Conservation (phyloP, 441 rosid genomes). For the Oxalis stricta region DNA sequence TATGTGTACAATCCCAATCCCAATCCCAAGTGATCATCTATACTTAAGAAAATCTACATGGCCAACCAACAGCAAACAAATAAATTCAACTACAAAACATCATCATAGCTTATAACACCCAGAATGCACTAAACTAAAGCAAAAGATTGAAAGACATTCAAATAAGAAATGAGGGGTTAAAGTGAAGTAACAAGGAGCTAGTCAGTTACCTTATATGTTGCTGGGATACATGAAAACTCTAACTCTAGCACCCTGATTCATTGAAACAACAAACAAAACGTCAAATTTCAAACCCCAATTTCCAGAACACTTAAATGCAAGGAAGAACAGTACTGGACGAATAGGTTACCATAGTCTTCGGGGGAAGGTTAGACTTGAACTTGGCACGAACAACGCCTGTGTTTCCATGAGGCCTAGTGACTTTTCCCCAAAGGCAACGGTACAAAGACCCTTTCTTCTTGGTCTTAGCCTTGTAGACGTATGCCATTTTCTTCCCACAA, state of each 20-base stretch:
- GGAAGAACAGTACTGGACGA: no score
- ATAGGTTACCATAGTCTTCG: constrained; percentile 61
- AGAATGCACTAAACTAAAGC: background rate
- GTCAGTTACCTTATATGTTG: constrained; percentile 41
- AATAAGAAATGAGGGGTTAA: no score
- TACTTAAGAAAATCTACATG: no score
- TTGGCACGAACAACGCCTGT: constrained; percentile 79
- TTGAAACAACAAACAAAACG: background rate
- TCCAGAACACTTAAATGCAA: background rate
- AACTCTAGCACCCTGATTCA: constrained; percentile 44
- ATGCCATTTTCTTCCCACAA: constrained; percentile 62
- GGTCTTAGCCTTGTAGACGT: constrained; percentile 77
- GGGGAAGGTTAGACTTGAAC: constrained; percentile 79
- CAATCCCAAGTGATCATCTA: no score
- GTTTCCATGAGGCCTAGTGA: constrained; percentile 77
- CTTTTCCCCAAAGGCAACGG: constrained; percentile 92
- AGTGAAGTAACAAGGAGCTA: background rate
- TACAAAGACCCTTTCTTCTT: constrained; percentile 70
- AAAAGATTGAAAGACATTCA: background rate
- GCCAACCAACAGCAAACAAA: no score
- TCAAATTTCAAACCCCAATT: background rate
- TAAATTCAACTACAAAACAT: no score
- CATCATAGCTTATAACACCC: background rate
- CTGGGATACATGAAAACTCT: constrained; percentile 88
- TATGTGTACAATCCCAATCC: no score